Conservation (phyloP, 2,329 filamentous ascomycete species). For the Cordyceps tenuipes region DNA sequence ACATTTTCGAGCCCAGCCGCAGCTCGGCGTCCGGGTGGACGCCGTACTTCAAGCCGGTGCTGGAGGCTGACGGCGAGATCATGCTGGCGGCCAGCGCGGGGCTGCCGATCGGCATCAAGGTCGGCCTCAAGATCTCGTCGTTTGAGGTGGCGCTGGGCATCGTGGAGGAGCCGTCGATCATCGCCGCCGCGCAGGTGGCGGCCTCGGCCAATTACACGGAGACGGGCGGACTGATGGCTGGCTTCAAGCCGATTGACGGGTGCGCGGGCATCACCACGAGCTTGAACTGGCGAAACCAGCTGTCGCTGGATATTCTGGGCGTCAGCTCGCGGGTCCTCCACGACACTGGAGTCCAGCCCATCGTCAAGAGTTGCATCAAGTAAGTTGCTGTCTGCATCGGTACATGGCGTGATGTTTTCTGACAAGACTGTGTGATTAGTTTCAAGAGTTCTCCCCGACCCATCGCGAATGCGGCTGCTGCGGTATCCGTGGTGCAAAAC, state of each 20-base stretch:
- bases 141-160: constrained; percentile 18
- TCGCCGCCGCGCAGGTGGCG: constrained; percentile 16
- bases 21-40: constrained; percentile 18
- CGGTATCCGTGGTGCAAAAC: background rate
- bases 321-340: constrained; percentile 13
- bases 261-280: constrained; percentile 21
- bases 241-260: constrained; percentile 16
- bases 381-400: constrained; percentile 11
- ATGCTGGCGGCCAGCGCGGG: constrained; percentile 19
- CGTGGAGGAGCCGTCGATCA: constrained; percentile 22
- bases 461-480: background rate
- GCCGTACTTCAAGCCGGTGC: constrained; percentile 22
- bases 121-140: constrained; percentile 17
- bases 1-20: constrained; percentile 17
- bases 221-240: constrained; percentile 13
- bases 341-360: constrained; percentile 18
- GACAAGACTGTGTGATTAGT: background rate
- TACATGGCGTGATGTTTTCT: background rate
- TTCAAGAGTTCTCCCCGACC: background rate
- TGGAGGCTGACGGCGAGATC: constrained; percentile 22
- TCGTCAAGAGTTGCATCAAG: constrained; percentile 18
- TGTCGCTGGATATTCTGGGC: constrained; percentile 17
- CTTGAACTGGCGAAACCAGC: constrained; percentile 21
- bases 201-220: constrained; percentile 13
- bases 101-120: constrained; percentile 22